Percentiles rank a stretch among this genome's conserved stretches.
Evolutionary conservation across 106 monocot genomes (phyloP).

Genomic region (Dioscorea alata): DNA sequence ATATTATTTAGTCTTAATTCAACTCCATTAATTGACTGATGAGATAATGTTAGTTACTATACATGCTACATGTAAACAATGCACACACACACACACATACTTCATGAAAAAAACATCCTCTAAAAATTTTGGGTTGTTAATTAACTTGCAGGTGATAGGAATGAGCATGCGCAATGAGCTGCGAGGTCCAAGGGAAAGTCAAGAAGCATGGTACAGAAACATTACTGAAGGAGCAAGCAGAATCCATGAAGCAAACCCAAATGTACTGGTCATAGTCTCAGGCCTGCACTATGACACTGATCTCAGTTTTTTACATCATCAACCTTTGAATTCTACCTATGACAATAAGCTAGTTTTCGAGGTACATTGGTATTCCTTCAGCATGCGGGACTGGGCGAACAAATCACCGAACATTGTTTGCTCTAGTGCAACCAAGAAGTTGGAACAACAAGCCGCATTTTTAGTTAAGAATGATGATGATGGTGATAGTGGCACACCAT

Average conservation of each 20-base stretch:
- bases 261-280: constrained; percentile 40
- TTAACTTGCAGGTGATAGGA: constrained; percentile 28
- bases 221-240: constrained; percentile 19
- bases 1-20: no score
- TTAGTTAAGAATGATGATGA: neutral
- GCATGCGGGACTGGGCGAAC: constrained; percentile 32
- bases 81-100: no score
- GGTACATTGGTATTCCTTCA: constrained; percentile 51
- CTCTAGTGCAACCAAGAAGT: constrained; percentile 7
- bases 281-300: constrained; percentile 48
- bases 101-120: no score
- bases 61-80: no score
- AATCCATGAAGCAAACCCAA: constrained; percentile 48
- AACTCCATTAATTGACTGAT: no score
- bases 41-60: no score
- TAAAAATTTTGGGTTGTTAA: no score
- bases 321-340: constrained; percentile 5
- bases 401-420: constrained; percentile 19
- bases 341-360: constrained; percentile 38
- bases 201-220: constrained; percentile 24
- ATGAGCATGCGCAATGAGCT: constrained; percentile 64
- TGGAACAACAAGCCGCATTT: constrained; percentile 32
- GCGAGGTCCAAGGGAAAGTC: constrained; percentile 23
- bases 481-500: neutral
- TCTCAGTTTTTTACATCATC: constrained; percentile 26